Base-by-base conservation (phyloP, 1,284 basidiomycete species). In the Rugosomyces carneus region DNA sequence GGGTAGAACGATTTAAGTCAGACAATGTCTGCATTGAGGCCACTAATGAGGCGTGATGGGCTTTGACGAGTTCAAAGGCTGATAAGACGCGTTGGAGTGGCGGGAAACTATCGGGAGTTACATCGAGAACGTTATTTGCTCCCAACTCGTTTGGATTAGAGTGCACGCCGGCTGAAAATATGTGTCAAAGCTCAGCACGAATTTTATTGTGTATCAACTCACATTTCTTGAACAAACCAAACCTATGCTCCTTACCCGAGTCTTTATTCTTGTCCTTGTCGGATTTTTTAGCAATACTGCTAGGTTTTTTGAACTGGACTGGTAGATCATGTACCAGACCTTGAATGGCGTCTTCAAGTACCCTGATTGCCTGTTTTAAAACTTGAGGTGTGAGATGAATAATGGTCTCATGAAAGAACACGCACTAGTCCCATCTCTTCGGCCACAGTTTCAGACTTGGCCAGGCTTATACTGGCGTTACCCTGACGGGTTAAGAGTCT, bases 371-470 rank as follows among this genome's bases (percentile, higher is more conserved):
- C 71, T 77, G 44, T 15, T 41, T 39, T 5, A 16, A n/a, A 4
- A 23, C 31, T 7, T 43, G 10, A 44, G 31, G 48, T 27, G 43
- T 24, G 42, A 35, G 20, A 13, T 23, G 16, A 19, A n/a, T 4
- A 23, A 35, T 3, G 10, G 13, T 3, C 11, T n/a, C 21, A 23
- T 11, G 24, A 37, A 24, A 23, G 21, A 3, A 36, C 21, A 72
- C 77, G 48, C 60, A 84, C 81, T 50, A 53, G 59, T 32, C 73
- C 72, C 69, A 87, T 81, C 56, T 82, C 79, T 37, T 85, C 82
- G 10, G 77, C 65, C 45, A 84, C 64, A 18, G 60, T 53, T 11
- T 66, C 72, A 4, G 75, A 71, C 53, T 71, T 75, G 55, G 63
- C 75, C 45, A 74, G 54, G 47, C 55, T 72, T 40, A 63, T 19